phyloP scores from a whole-genome alignment of 2,329 filamentous ascomycete species.

The Aspergillus hiratsukae region DNA sequence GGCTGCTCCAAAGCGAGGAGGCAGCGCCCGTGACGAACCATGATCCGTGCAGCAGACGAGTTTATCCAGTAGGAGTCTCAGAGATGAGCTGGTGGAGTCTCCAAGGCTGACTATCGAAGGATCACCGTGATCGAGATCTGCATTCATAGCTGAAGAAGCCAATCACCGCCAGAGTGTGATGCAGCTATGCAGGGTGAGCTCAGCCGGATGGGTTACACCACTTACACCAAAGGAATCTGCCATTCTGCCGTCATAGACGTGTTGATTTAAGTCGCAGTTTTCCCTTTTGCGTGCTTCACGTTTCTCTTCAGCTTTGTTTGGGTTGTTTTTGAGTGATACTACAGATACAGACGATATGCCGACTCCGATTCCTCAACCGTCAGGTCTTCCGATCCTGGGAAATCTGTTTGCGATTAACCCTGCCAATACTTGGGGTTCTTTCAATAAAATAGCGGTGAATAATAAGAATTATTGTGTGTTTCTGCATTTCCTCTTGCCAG shows the following conservation, averaged over 20 bases:
- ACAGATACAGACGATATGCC: conserved; percentile 36
- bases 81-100: conserved; percentile 2
- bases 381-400: conserved; percentile 48
- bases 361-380: conserved; percentile 48
- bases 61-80: conserved; percentile 6
- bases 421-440: conserved; percentile 48
- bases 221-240: not conserved
- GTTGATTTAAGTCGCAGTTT: not conserved
- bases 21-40: conserved; percentile 13
- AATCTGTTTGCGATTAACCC: conserved; percentile 50
- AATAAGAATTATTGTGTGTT: conserved; percentile 37
- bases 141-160: conserved; percentile 6
- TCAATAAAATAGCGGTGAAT: conserved; percentile 45
- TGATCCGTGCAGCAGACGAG: conserved; percentile 22
- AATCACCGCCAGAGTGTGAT: conserved; percentile 3
- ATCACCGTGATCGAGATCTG: conserved; percentile 11
- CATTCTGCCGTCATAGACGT: not conserved
- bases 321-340: not conserved
- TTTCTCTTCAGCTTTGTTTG: not conserved
- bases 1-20: conserved; percentile 10
- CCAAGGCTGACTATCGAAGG: conserved; percentile 13
- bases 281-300: not conserved
- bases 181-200: conserved; percentile 1
- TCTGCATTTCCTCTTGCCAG: not conserved
- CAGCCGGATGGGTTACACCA: not conserved